Evolutionary conservation across 2,329 filamentous ascomycete genomes (phyloP).

Genomic region (Paecilomyces formosus): DNA sequence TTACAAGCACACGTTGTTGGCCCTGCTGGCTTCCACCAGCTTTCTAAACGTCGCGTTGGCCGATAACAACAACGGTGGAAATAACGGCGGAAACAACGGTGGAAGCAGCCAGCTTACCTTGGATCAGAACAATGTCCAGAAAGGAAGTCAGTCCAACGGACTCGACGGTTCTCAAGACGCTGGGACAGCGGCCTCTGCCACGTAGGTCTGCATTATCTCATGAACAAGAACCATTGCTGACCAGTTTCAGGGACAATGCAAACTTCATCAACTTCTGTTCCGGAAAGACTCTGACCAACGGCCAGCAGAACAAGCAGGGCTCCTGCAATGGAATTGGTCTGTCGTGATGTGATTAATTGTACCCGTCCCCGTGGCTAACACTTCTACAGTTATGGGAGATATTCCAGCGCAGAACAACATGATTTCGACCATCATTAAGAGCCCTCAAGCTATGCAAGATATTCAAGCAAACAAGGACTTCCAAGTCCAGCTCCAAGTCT

Average conservation of each 20-base stretch:
- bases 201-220: conserved; percentile 24
- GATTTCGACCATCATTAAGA: conserved; percentile 48
- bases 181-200: conserved; percentile 40
- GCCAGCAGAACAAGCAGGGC: conserved; percentile 41
- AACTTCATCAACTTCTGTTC: conserved; percentile 57
- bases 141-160: conserved; percentile 15
- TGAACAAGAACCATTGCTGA: background rate
- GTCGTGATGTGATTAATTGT: background rate
- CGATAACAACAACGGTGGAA: conserved; percentile 6
- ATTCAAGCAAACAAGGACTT: conserved; percentile 38
- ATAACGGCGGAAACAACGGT: conserved; percentile 12
- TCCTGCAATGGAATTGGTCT: conserved; percentile 50
- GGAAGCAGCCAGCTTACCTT: conserved; percentile 19
- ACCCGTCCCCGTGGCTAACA: conserved; percentile 3
- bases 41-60: conserved; percentile 2
- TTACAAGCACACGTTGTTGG: conserved; percentile 3
- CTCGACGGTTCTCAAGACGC: conserved; percentile 17
- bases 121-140: conserved; percentile 35
- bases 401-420: conserved; percentile 46
- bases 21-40: conserved; percentile 2
- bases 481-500: conserved; percentile 41
- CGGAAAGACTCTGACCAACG: conserved; percentile 49
- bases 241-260: conserved; percentile 34
- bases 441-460: conserved; percentile 36
- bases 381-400: conserved; percentile 46